Percentiles rank a stretch among this genome's conserved stretches.
These are phyloP conservation scores for Aureobasidium subglaciale DNA, from an alignment of 2,329 filamentous ascomycete genomes.

Conservation along the genomic window DNA sequence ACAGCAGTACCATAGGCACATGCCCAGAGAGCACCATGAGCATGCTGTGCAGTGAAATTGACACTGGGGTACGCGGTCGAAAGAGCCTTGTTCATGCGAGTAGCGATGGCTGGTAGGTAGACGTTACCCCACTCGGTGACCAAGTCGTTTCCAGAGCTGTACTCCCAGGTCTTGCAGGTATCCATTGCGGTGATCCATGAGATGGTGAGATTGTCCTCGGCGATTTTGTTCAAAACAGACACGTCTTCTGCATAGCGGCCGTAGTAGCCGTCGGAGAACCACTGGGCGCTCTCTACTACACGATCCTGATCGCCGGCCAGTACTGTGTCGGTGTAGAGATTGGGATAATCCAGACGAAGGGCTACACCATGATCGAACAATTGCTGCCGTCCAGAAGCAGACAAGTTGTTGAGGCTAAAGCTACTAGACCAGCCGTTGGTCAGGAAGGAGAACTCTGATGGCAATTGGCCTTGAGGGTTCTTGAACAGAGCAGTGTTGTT, in stretches of 20 bases:
- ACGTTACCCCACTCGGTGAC: constrained; percentile 14
- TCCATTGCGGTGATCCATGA: constrained; percentile 16
- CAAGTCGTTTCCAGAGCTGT: constrained; percentile 15
- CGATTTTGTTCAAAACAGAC: constrained; percentile 10
- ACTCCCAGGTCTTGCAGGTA: constrained; percentile 15
- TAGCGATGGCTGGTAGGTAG: constrained; percentile 12
- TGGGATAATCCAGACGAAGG: constrained; percentile 12
- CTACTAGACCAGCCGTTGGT: constrained; percentile 15
- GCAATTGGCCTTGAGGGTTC: background rate
- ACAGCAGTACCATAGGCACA: constrained; percentile 17
- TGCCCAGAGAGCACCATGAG: constrained; percentile 15
- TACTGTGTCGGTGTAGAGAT: constrained; percentile 13
- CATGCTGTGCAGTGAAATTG: constrained; percentile 11
- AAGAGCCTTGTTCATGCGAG: constrained; percentile 13
- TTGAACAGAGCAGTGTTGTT: constrained; percentile 17
- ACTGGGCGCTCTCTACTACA: constrained; percentile 15
- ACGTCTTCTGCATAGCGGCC: constrained; percentile 9
- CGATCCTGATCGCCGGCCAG: constrained; percentile 16
- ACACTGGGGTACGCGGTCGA: constrained; percentile 12
- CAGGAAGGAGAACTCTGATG: constrained; percentile 13
- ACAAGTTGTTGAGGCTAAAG: constrained; percentile 14
- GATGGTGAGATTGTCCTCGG: constrained; percentile 13
- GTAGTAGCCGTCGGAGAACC: constrained; percentile 15
- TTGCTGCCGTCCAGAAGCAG: constrained; percentile 13
- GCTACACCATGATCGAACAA: constrained; percentile 15